Percentiles rank a stretch among this genome's conserved stretches.
phyloP scores from a whole-genome alignment of 108 stramenopile genomes.

The Nitzschia sp. region DNA sequence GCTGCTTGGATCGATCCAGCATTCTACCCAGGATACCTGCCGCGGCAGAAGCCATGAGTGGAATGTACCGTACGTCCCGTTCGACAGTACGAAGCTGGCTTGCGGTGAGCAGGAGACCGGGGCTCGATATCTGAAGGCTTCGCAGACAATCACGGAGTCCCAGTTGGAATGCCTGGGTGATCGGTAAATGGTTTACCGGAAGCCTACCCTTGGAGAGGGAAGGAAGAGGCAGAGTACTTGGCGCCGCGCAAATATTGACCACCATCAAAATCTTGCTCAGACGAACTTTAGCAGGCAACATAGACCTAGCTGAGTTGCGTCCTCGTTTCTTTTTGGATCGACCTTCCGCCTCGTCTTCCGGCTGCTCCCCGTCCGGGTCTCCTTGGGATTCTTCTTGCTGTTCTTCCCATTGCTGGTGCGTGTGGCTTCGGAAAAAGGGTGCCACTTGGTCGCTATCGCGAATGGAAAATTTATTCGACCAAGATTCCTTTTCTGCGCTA shows the following conservation, averaged over 20 bases:
- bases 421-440: slow-evolving; percentile 64
- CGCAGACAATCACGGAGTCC: slow-evolving; percentile 66
- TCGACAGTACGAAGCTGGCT: slow-evolving; percentile 61
- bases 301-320: slow-evolving; percentile 14
- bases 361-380: slow-evolving; percentile 18
- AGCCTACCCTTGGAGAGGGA: slow-evolving; percentile 85
- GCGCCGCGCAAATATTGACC: slow-evolving; percentile 72
- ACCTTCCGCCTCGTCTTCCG: slow-evolving; percentile 22
- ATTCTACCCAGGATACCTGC: slow-evolving; percentile 41
- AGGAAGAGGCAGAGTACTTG: slow-evolving; percentile 75
- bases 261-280: slow-evolving; percentile 70
- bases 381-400: not conserved
- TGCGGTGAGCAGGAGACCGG: slow-evolving; percentile 67
- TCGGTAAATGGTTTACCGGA: slow-evolving; percentile 68
- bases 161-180: slow-evolving; percentile 66
- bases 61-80: slow-evolving; percentile 74
- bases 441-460: slow-evolving; percentile 77
- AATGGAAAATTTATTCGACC: slow-evolving; percentile 51
- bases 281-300: slow-evolving; percentile 70
- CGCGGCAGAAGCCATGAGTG: slow-evolving; percentile 59
- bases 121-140: slow-evolving; percentile 71
- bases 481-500: slow-evolving; percentile 4
- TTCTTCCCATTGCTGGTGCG: slow-evolving; percentile 36
- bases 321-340: slow-evolving; percentile 35
- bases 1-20: not conserved